phyloP scores from a whole-genome alignment of 208 protist genomes.

The Trichomonas vaginalis region DNA sequence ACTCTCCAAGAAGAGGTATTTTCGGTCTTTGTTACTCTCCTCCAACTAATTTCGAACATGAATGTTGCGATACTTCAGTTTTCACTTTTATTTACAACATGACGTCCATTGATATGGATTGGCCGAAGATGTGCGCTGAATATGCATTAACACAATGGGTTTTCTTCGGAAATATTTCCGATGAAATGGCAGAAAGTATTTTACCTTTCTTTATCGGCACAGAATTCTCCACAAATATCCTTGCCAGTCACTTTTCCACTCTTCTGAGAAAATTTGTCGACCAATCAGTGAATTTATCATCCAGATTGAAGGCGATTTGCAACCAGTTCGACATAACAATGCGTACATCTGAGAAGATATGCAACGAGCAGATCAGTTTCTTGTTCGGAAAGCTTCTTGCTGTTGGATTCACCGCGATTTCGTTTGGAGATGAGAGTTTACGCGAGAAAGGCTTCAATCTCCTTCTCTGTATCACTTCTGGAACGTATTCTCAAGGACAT shows the following conservation, averaged over 20 bases:
- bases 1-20: neutral
- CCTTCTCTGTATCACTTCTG: neutral
- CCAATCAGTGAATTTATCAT: neutral
- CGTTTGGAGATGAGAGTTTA: neutral
- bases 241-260: neutral
- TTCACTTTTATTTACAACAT: neutral
- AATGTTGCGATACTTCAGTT: neutral
- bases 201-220: neutral
- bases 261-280: neutral
- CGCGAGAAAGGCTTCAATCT: neutral
- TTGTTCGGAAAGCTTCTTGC: neutral
- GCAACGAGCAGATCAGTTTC: neutral
- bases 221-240: neutral
- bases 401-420: neutral
- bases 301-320: neutral
- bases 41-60: neutral
- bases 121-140: neutral
- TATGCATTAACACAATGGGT: neutral
- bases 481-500: neutral
- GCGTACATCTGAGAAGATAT: neutral
- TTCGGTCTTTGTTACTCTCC: neutral
- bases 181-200: neutral
- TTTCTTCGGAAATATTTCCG: neutral
- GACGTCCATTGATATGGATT: neutral
- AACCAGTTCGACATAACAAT: neutral